Evolutionary conservation across 805 yeast species (phyloP).

Genomic region (Wickerhamomyces sydowiorum): DNA sequence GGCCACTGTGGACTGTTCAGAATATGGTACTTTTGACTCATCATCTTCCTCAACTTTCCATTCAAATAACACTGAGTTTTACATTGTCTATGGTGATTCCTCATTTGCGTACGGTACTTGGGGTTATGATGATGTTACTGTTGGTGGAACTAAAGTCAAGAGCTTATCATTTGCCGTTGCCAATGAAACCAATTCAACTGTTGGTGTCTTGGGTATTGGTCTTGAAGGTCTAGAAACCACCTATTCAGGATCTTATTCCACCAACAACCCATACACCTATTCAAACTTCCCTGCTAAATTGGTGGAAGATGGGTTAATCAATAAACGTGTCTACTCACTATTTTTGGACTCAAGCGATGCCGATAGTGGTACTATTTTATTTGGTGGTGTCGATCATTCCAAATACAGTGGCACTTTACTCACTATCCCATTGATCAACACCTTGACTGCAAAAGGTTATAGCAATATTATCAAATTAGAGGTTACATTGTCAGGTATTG

Average conservation of each 20-base stretch:
- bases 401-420: constrained; percentile 50
- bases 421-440: constrained; percentile 47
- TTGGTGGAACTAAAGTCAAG: constrained; percentile 48
- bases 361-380: constrained; percentile 46
- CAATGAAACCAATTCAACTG: constrained; percentile 51
- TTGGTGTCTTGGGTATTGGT: constrained; percentile 75
- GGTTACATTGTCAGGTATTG: constrained; percentile 28
- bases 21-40: constrained; percentile 33
- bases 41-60: constrained; percentile 27
- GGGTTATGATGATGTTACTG: constrained; percentile 47
- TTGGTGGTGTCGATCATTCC: constrained; percentile 68
- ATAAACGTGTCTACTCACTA: constrained; percentile 54
- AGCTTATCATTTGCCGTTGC: constrained; percentile 72
- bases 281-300: constrained; percentile 62
- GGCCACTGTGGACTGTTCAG: constrained; percentile 30
- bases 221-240: constrained; percentile 66
- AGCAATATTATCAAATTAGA: constrained; percentile 36
- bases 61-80: constrained; percentile 29
- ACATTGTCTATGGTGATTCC: constrained; percentile 45
- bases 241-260: constrained; percentile 25
- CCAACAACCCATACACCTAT: constrained; percentile 34
- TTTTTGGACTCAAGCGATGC: constrained; percentile 43
- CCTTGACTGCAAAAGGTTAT: constrained; percentile 19
- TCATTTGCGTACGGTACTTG: constrained; percentile 29
- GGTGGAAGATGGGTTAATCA: constrained; percentile 50